Percentiles rank a stretch among this genome's conserved stretches.
Evolutionary conservation across 768 basidiomycete species (phyloP).

Genomic region (Amanita fuliginea): DNA sequence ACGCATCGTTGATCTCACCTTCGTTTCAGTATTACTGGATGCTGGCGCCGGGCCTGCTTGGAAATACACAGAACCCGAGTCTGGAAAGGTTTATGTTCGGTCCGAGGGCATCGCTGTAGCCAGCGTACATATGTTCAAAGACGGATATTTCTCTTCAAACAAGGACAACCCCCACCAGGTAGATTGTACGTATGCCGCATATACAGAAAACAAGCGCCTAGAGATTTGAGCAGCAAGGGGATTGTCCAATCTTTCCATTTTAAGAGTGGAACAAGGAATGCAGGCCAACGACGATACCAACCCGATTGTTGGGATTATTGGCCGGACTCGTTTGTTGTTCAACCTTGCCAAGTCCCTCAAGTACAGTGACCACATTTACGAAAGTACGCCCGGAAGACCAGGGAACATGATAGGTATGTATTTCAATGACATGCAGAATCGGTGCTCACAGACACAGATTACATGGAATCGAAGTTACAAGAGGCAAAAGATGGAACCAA

Average conservation of each 20-base stretch:
- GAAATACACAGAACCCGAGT: slow-evolving; percentile 56
- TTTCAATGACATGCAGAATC: not conserved
- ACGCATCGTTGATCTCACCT: slow-evolving; percentile 80
- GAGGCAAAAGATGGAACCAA: slow-evolving; percentile 24
- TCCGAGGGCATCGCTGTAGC: slow-evolving; percentile 86
- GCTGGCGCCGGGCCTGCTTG: slow-evolving; percentile 85
- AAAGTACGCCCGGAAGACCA: slow-evolving; percentile 51
- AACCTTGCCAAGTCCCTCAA: slow-evolving; percentile 66
- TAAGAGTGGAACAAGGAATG: slow-evolving; percentile 54
- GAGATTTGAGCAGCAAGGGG: slow-evolving; percentile 44
- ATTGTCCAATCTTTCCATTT: slow-evolving; percentile 49
- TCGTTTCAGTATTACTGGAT: slow-evolving; percentile 87
- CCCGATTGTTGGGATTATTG: slow-evolving; percentile 85
- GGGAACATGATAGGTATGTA: slow-evolving; percentile 69
- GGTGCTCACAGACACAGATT: slow-evolving; percentile 34
- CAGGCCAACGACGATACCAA: slow-evolving; percentile 64
- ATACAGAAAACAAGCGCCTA: not conserved
- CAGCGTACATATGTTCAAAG: slow-evolving; percentile 79
- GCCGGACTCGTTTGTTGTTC: slow-evolving; percentile 67
- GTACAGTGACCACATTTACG: slow-evolving; percentile 59
- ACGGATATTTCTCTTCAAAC: slow-evolving; percentile 72
- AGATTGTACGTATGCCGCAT: slow-evolving; percentile 46
- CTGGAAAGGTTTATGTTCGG: slow-evolving; percentile 43
- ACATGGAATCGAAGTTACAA: slow-evolving; percentile 47
- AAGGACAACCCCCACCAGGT: slow-evolving; percentile 54